Evolutionary conservation across 2,329 filamentous ascomycete species (phyloP).

Genomic region (Diatrype stigma): DNA sequence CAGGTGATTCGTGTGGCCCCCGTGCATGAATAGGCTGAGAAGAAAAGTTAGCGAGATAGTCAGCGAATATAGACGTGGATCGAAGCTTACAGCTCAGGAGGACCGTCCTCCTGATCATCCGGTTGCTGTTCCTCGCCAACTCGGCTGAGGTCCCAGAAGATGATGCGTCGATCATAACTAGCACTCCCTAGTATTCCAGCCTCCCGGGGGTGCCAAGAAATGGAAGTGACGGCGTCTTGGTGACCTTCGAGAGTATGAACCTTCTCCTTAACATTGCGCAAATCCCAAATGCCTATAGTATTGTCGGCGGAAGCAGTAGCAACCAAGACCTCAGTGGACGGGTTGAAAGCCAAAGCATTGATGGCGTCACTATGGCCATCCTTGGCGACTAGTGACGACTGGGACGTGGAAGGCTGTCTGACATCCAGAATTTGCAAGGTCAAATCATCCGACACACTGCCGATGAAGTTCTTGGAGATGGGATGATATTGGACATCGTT

Average conservation of each 20-base stretch:
- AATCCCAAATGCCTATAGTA: conserved; percentile 91
- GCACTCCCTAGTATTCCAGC: conserved; percentile 83
- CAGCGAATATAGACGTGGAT: background rate
- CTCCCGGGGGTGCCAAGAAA: conserved; percentile 93
- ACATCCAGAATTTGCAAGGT: conserved; percentile 89
- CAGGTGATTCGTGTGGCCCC: conserved; percentile 93
- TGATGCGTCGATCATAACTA: conserved; percentile 87
- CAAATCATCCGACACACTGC: conserved; percentile 90
- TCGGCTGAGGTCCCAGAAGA: conserved; percentile 93
- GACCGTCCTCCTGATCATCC: conserved; percentile 91
- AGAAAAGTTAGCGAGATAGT: conserved; percentile 9
- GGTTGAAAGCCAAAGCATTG: conserved; percentile 94
- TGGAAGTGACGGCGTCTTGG: conserved; percentile 81
- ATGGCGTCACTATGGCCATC: conserved; percentile 86
- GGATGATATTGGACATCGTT: conserved; percentile 98
- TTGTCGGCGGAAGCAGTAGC: conserved; percentile 95
- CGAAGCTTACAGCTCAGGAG: conserved; percentile 77
- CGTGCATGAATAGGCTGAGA: conserved; percentile 91
- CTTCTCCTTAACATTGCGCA: conserved; percentile 85
- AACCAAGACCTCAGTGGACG: conserved; percentile 80
- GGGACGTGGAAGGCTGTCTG: conserved; percentile 62
- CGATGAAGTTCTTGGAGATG: conserved; percentile 77
- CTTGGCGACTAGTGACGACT: conserved; percentile 64
- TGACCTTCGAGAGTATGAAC: conserved; percentile 88
- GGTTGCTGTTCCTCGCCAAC: conserved; percentile 92